Evolutionary conservation across 129 eudicot genomes (phyloP), one percentile per base, ranked within the genome.

Genomic region (Logfia minima): DNA sequence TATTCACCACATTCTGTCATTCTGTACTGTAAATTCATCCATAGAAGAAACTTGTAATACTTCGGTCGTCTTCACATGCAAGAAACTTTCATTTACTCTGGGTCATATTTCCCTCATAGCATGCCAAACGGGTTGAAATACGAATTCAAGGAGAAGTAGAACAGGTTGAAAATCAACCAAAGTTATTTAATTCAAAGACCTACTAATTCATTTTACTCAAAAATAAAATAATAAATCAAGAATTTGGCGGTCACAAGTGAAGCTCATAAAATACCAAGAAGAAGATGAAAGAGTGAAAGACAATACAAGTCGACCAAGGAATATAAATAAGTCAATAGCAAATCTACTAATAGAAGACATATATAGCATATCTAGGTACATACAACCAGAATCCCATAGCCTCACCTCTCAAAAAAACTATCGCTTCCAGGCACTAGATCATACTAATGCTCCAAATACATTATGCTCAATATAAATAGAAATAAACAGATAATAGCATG

Each of bases 271-370:
- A 67, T 39, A 73, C 70, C 39, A 74, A 28, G 28, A 74, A 74
- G 56, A 32, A 35, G 53, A 34, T 48, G 55, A 23, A 14, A 14
- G 5, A 48, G 24, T 48, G 55, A 23, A 14, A 48, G 5, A 48
- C 34, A 11, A n/a, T 56, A 64, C 41, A 48, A 73, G 69, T 68
- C 68, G 76, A 75, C 58, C 28, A 75, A 59, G 58, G 14, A 75
- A 81, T 26, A 58, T 45, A 75, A 56, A 68, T 75, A 75, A 68
- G 80, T 80, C 68, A 22, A 68, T 31, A 68, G 41, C 58, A 68
- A 68, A 68, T 81, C 71, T 29, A 68, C 66, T 74, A 3, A 16
- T 28, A 71, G 75, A 81, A 43, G 24, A 66, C 69, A 67, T 39
- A 69, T 68, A 32, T 56, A 68, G 68, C 39, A 58, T 21, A 70